Conservation (phyloP, 2,329 filamentous ascomycete species). For the Sporothrix phasma region DNA sequence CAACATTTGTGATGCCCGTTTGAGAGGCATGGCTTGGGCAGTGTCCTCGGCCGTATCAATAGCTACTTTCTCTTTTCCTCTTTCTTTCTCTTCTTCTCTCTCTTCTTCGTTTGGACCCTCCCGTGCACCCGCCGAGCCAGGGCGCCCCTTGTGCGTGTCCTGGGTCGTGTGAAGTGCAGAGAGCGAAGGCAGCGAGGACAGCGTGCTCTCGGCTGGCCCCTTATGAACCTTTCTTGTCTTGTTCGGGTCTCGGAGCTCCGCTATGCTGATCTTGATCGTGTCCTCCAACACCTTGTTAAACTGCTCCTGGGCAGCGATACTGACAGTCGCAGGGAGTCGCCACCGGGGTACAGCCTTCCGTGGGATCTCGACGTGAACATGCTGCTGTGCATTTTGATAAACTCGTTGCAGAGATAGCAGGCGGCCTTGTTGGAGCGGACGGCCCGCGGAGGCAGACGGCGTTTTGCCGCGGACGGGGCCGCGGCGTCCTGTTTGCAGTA, state of each 20-base stretch:
- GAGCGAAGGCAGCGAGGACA: neutral
- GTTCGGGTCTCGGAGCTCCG: neutral
- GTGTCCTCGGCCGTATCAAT: no score
- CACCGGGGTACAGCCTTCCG: constrained; percentile 2
- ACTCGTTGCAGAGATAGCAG: neutral
- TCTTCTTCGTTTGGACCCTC: no score
- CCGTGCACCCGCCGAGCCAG: no score
- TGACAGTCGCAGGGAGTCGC: neutral
- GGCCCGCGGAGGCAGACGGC: neutral
- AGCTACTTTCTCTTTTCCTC: no score
- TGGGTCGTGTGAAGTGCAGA: no score
- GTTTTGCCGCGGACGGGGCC: neutral
- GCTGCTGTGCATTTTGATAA: neutral
- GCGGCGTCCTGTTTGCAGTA: neutral
- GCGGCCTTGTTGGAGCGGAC: constrained; percentile 6
- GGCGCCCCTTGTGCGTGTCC: no score
- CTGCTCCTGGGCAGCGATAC: neutral
- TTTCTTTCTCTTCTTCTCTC: no score
- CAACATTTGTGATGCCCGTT: no score
- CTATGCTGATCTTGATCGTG: neutral
- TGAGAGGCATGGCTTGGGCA: no score
- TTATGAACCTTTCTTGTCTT: neutral
- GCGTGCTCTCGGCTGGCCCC: neutral
- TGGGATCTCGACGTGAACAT: constrained; percentile 3
- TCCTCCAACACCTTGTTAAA: neutral